These are phyloP conservation scores for Metahyphopichia silvanorum DNA, from an alignment of 805 yeast genomes.

Conservation along the genomic window DNA sequence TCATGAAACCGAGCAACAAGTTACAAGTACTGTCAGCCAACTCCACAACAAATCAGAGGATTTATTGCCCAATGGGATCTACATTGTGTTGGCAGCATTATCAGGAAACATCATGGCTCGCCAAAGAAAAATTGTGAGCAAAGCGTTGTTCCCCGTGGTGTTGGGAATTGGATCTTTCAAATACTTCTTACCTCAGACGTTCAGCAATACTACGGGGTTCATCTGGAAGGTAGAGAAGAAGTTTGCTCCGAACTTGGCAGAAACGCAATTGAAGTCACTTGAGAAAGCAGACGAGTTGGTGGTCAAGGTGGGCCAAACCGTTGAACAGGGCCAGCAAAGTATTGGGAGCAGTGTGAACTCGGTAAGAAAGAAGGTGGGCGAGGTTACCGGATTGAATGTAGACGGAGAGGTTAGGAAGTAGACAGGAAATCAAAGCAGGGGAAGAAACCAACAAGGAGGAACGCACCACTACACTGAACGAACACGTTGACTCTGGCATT, in stretches of 20 bases:
- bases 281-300: slow-evolving; percentile 44
- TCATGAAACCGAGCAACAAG: slow-evolving; percentile 58
- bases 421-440: background rate
- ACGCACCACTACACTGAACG: background rate
- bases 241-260: slow-evolving; percentile 60
- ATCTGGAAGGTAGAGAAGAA: slow-evolving; percentile 60
- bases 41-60: slow-evolving; percentile 67
- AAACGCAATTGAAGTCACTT: slow-evolving; percentile 52
- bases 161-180: slow-evolving; percentile 65
- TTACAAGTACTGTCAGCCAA: slow-evolving; percentile 58
- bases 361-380: slow-evolving; percentile 45
- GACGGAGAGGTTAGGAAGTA: slow-evolving; percentile 66
- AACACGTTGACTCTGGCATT: background rate
- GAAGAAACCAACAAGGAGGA: background rate
- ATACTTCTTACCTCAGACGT: slow-evolving; percentile 72
- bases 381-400: slow-evolving; percentile 65
- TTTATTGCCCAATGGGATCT: slow-evolving; percentile 66
- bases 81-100: slow-evolving; percentile 64
- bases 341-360: slow-evolving; percentile 34
- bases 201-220: slow-evolving; percentile 53
- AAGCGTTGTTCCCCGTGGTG: slow-evolving; percentile 53
- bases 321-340: slow-evolving; percentile 33
- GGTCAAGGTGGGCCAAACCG: slow-evolving; percentile 40
- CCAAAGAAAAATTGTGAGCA: slow-evolving; percentile 54
- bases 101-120: slow-evolving; percentile 75